Evolutionary conservation across 1,284 basidiomycete species (phyloP), one percentile per base, ranked within the genome.

Genomic region (Ustilago shanxiensis): DNA sequence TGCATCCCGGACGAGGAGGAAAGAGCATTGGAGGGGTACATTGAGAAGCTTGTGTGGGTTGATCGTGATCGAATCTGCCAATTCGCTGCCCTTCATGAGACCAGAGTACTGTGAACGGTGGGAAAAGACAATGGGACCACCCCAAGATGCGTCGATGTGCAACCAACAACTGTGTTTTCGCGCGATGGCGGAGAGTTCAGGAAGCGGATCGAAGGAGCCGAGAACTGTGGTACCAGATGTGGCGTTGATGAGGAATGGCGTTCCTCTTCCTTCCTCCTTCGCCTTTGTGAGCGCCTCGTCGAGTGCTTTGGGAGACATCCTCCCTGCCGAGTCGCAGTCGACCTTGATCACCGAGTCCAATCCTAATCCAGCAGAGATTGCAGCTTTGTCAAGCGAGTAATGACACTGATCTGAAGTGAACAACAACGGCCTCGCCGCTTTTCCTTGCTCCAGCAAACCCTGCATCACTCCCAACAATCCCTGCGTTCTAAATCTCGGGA

Each of bases 21-120:
- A 87, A 11, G 86, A 86, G 68, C 86, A 87, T 33, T 87, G 87
- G 33, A 87, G 83, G 9, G 87, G 86, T 16, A 86, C 83, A 28
- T 83, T 86, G 49, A 88, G 78, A 67, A 87, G 83, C 71, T 88
- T 88, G 81, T 88, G 87, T 8, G 87, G 87, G 50, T 86, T 87
- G 66, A 87, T 79, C 14, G 86, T 85, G 60, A 88, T 74, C 62
- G 84, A 86, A 62, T 88, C 77, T 2, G 86, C 86, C 11, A 62
- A 28, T 16, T 74, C 47, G 33, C 80, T 79, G 14, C 87, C 87
- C 14, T 71, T 61, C 65, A 88, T 77, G 29, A 85, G 54, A 4
- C 28, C 9, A 3, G 65, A 51, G 26, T 71, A 68, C 22, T 57
- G 41, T 7, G 63, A 35, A 9, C 56, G 62, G 20, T 76, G 58